Evolutionary conservation across 208 protist species (phyloP).

Genomic region (Porcisia hertigi): DNA sequence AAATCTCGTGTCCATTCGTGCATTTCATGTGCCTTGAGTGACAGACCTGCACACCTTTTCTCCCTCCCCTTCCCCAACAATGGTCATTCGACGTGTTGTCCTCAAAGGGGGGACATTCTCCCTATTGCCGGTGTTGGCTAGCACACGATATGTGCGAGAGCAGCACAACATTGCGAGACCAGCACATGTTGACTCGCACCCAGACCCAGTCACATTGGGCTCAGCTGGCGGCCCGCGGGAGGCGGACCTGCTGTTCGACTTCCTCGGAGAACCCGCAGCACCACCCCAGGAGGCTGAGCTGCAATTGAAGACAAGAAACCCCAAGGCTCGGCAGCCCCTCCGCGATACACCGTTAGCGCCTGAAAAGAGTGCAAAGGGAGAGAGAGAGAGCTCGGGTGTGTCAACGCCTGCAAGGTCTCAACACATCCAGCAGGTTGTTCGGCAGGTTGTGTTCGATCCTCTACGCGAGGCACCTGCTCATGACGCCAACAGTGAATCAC

Average conservation of each 20-base stretch:
- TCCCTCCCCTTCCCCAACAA: not conserved
- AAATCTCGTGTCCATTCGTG: not conserved
- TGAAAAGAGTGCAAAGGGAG: not conserved
- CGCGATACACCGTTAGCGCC: not conserved
- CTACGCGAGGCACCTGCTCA: not conserved
- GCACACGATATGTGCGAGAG: not conserved
- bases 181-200: not conserved
- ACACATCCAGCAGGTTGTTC: constrained; percentile 37
- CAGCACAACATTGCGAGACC: not conserved
- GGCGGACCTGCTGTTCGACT: constrained; percentile 16
- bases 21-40: not conserved
- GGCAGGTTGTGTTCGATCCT: constrained; percentile 29
- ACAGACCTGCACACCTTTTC: not conserved
- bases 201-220: not conserved
- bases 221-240: not conserved
- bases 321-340: not conserved
- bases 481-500: not conserved
- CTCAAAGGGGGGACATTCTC: not conserved
- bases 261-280: not conserved
- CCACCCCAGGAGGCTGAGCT: not conserved
- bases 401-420: constrained; percentile 5
- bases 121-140: not conserved
- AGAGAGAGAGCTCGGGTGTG: not conserved
- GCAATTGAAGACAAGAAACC: not conserved
- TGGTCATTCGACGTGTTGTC: not conserved